phyloP scores from a whole-genome alignment of 2,329 filamentous ascomycete genomes.

The Botrytis porri region DNA sequence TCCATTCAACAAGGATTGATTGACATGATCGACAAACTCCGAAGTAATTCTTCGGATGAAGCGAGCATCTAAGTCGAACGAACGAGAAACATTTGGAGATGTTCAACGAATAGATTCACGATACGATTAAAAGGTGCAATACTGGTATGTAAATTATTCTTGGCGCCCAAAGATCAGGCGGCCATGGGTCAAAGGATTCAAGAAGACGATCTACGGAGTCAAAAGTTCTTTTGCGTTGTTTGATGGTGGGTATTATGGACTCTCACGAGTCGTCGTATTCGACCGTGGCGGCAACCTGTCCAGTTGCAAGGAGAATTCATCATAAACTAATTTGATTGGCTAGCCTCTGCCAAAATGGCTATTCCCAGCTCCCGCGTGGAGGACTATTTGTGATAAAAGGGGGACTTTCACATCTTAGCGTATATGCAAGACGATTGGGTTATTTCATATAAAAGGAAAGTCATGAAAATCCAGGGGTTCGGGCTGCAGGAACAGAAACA shows the following conservation, averaged over 20 bases:
- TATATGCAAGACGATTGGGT: constrained; percentile 11
- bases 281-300: neutral
- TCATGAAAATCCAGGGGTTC: neutral
- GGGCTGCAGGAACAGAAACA: neutral
- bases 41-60: neutral
- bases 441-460: neutral
- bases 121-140: neutral
- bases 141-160: neutral
- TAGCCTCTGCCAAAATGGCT: constrained; percentile 14
- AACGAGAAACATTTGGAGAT: neutral
- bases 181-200: neutral
- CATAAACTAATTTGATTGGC: constrained; percentile 13
- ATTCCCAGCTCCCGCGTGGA: neutral
- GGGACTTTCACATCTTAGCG: constrained; percentile 9
- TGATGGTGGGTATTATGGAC: neutral
- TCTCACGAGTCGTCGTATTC: neutral
- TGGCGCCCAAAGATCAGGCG: neutral
- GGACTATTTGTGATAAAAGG: neutral
- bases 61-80: neutral
- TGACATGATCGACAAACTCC: neutral
- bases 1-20: neutral
- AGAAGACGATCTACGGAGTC: too few relatives aligned
- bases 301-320: neutral
- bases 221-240: neutral
- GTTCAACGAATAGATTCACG: neutral